phyloP scores from a whole-genome alignment of 1,284 basidiomycete genomes.

The Malassezia cuniculi region DNA sequence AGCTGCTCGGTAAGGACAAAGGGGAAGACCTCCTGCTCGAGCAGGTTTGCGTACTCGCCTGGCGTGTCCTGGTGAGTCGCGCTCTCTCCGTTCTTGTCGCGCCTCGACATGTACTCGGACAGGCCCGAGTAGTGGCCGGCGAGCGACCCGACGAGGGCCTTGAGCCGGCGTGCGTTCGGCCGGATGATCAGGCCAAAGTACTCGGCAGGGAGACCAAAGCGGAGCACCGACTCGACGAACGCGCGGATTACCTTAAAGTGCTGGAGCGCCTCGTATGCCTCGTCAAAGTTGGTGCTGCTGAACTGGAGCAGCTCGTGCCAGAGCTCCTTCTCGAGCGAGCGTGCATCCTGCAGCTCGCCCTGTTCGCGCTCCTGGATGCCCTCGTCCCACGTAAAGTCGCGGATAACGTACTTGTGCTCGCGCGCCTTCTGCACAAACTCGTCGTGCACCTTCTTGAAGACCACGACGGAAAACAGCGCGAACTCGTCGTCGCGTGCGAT shows the following conservation, averaged over 20 bases:
- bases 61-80: conserved; percentile 24
- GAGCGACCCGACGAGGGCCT: conserved; percentile 61
- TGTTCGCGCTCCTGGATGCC: conserved; percentile 68
- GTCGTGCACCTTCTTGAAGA: conserved; percentile 82
- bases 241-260: conserved; percentile 84
- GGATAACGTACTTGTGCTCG: conserved; percentile 67
- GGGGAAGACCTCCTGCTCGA: conserved; percentile 39
- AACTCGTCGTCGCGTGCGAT: conserved; percentile 80
- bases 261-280: conserved; percentile 83
- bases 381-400: conserved; percentile 88
- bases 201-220: conserved; percentile 87
- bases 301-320: conserved; percentile 94
- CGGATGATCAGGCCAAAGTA: conserved; percentile 65
- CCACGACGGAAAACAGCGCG: conserved; percentile 68
- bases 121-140: conserved; percentile 71
- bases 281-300: conserved; percentile 88
- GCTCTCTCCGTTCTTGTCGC: conserved; percentile 7
- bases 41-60: conserved; percentile 36
- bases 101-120: conserved; percentile 47
- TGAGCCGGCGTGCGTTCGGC: conserved; percentile 72
- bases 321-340: conserved; percentile 83
- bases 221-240: conserved; percentile 86
- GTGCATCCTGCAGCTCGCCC: conserved; percentile 66
- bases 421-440: conserved; percentile 87
- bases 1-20: conserved; percentile 39